Percentiles rank a stretch among this genome's conserved stretches.
Evolutionary conservation across 208 protist genomes (phyloP).

Genomic region (Wallacemonas sp.): DNA sequence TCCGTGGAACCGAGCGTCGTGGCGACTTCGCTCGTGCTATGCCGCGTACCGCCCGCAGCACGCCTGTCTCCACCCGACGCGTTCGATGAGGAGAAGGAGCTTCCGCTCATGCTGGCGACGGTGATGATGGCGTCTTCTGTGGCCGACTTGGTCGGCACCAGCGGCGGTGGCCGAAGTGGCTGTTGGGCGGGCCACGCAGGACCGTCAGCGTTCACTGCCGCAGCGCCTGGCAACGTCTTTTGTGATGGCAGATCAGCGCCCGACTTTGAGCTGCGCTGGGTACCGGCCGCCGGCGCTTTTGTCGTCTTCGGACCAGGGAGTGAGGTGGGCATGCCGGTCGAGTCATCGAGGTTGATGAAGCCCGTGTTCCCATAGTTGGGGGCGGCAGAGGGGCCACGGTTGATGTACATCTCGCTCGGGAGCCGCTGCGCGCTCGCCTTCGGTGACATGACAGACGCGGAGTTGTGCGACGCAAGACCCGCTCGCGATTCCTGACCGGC

Average conservation of each 20-base stretch:
- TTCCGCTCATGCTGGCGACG: slow-evolving; percentile 14
- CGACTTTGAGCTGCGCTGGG: background rate
- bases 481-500: background rate
- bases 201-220: slow-evolving; percentile 3
- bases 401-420: slow-evolving; percentile 20
- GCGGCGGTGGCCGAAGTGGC: background rate
- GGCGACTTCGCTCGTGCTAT: background rate
- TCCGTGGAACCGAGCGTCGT: background rate
- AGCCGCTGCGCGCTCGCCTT: slow-evolving; percentile 1
- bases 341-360: slow-evolving; percentile 40
- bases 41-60: background rate
- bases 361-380: slow-evolving; percentile 11
- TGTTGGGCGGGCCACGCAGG: slow-evolving; percentile 13
- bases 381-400: slow-evolving; percentile 14
- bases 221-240: slow-evolving; percentile 5
- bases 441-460: background rate
- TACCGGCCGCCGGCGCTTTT: too few relatives aligned
- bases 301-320: too few relatives aligned
- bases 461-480: background rate
- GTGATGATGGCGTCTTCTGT: slow-evolving; percentile 17
- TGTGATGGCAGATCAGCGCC: background rate
- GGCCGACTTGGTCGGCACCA: slow-evolving; percentile 5
- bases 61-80: background rate
- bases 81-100: slow-evolving; percentile 9
- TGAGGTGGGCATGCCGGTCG: too few relatives aligned